Conservation (phyloP, 306 rosid genomes). For the Corylus americana region DNA sequence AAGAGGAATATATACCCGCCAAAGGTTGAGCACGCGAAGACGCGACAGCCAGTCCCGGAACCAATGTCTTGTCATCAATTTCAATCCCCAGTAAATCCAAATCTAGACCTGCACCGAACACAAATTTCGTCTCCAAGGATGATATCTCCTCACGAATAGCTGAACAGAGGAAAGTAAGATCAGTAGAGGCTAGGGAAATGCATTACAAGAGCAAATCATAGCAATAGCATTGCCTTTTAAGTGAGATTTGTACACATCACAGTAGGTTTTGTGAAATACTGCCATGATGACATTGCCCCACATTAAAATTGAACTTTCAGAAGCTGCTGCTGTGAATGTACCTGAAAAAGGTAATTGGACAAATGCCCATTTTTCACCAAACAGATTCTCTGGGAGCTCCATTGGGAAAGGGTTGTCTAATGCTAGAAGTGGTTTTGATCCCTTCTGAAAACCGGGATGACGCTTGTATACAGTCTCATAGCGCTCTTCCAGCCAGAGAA, state of each 20-base stretch:
- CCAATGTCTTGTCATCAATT: constrained; percentile 74
- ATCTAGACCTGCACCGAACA: constrained; percentile 84
- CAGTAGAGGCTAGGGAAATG: constrained; percentile 24
- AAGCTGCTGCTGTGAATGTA: constrained; percentile 23
- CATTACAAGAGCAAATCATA: not conserved
- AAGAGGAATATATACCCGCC: constrained; percentile 58
- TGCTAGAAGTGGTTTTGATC: constrained; percentile 77
- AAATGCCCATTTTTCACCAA: constrained; percentile 94
- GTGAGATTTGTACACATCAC: not conserved
- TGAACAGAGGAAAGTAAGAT: constrained; percentile 34
- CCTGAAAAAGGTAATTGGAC: constrained; percentile 94
- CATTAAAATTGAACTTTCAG: not conserved
- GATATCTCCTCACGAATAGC: constrained; percentile 80
- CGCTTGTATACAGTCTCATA: constrained; percentile 71
- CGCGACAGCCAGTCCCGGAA: constrained; percentile 89
- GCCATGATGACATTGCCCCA: not conserved
- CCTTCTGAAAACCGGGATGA: constrained; percentile 94
- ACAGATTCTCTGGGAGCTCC: constrained; percentile 86
- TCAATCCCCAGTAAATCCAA: constrained; percentile 90
- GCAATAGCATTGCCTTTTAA: not conserved
- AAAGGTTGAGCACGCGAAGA: constrained; percentile 79
- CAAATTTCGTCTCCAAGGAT: constrained; percentile 45
- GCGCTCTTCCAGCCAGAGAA: constrained; percentile 90
- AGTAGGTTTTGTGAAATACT: not conserved
- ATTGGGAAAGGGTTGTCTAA: constrained; percentile 92